These are phyloP conservation scores for Umbelopsis ramanniana DNA, from an alignment of 192 early-diverging fungal species.

Conservation along the genomic window DNA sequence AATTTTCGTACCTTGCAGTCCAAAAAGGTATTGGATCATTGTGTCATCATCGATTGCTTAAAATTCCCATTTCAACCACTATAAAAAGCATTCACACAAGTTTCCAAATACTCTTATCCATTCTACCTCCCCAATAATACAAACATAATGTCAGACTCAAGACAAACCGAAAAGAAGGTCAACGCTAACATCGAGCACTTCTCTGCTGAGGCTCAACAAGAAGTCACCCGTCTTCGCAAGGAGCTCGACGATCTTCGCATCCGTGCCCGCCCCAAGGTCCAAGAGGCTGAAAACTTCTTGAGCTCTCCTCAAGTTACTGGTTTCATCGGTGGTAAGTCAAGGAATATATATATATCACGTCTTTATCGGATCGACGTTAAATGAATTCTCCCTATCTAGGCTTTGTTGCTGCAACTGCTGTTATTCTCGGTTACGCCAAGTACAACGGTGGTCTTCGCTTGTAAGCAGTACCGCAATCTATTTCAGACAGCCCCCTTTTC, in stretches of 20 bases:
- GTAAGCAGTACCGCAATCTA: background rate
- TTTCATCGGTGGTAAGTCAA: conserved; percentile 32
- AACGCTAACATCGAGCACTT: conserved; percentile 28
- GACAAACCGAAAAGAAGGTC: conserved; percentile 30
- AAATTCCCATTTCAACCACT: background rate
- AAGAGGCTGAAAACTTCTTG: conserved; percentile 32
- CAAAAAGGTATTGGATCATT: conserved; percentile 5
- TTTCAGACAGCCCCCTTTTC: background rate
- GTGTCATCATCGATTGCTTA: conserved; percentile 6
- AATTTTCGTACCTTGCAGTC: background rate
- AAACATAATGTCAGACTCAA: conserved; percentile 22
- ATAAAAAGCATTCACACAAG: background rate
- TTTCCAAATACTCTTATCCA: too few species aligned
- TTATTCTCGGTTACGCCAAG: conserved; percentile 30
- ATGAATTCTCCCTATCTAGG: background rate
- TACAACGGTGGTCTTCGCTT: conserved; percentile 28
- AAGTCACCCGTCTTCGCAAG: conserved; percentile 26
- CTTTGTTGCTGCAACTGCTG: conserved; percentile 28
- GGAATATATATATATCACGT: background rate
- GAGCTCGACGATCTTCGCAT: conserved; percentile 24
- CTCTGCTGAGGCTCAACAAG: conserved; percentile 29
- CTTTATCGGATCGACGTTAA: background rate
- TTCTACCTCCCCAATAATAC: background rate
- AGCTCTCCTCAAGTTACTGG: conserved; percentile 32
- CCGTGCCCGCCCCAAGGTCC: conserved; percentile 28